Evolutionary conservation across 2,329 filamentous ascomycete species (phyloP), one percentile per base, ranked within the genome.

Genomic region (Eutypella sp.): DNA sequence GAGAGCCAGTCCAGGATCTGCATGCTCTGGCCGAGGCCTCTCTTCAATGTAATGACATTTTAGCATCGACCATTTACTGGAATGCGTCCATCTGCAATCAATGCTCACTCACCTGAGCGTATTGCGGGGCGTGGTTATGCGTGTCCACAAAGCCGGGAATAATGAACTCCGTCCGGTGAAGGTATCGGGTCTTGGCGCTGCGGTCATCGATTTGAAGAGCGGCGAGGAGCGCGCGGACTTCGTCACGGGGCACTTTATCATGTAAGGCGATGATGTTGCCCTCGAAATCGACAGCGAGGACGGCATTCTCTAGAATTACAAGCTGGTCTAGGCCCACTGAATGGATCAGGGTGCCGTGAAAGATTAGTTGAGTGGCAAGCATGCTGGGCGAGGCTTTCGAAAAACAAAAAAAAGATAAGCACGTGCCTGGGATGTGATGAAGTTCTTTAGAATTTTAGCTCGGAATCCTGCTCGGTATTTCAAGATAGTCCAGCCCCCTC

Each of bases 101-200:
- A 33, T 69, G 63, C 60, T 70, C 68, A 39, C 36, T 39, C 23
- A 39, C 36, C 20, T 39, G 36, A n/a, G 70, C 63, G 69, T 71
- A 76, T 53, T 79, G 73, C 33, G 82, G 82, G 0, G 83, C 82
- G 56, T 87, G 83, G 49, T 83, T 84, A 61, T 86, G 83, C 1
- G 81, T 85, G 65, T 86, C 82, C 44, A 86, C 67, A 54, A 82
- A 76, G 37, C 79, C 78, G 0, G 80, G 79, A 46, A 81, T 73
- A 40, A 82, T 61, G 54, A 83, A 80, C 39, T 78, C 63, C 33
- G 69, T 70, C 7, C 58, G 64, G 2, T 53, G 40, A 3, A 78
- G 65, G 22, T 52, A 54, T 27, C 57, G 58, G 23, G 67, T 36
- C 19, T 47, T 39, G 20, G 52, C 57, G 9, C 53, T 45, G 3